phyloP scores from a whole-genome alignment of 2,329 filamentous ascomycete species.

The Truncatella angustata region DNA sequence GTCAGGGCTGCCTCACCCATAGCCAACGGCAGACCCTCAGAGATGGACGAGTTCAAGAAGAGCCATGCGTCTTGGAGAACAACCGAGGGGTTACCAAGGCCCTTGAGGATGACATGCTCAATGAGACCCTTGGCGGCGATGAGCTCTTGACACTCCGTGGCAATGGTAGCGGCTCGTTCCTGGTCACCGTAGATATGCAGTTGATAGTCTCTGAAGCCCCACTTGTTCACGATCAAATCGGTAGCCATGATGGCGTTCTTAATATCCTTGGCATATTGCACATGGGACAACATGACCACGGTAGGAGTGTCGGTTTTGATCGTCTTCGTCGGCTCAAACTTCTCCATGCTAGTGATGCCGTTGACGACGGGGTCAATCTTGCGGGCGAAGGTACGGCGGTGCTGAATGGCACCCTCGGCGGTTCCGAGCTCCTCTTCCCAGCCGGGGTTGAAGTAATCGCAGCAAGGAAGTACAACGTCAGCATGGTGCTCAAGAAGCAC shows the following conservation, averaged over 20 bases:
- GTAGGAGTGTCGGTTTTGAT: constrained; percentile 2
- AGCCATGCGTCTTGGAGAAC: constrained; percentile 7
- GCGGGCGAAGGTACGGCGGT: not conserved
- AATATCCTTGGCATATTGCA: constrained; percentile 7
- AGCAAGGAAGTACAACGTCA: constrained; percentile 4
- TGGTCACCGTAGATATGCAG: constrained; percentile 6
- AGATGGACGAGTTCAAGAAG: constrained; percentile 6
- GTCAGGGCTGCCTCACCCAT: constrained; percentile 8
- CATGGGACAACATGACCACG: constrained; percentile 6
- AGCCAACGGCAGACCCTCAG: constrained; percentile 3
- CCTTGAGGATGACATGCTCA: constrained; percentile 1
- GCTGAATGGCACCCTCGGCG: constrained; percentile 3
- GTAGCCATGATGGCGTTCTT: constrained; percentile 8
- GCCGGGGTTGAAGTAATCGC: constrained; percentile 8
- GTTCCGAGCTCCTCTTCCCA: constrained; percentile 7
- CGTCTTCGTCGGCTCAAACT: constrained; percentile 2
- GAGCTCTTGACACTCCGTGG: constrained; percentile 5
- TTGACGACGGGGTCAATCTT: constrained; percentile 8
- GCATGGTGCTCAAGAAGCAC: constrained; percentile 5
- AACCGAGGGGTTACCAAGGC: not conserved
- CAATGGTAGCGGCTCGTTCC: constrained; percentile 5
- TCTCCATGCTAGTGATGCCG: constrained; percentile 7
- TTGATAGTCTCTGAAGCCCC: constrained; percentile 5
- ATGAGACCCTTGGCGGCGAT: constrained; percentile 1
- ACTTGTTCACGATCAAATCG: constrained; percentile 5